Conservation (phyloP, 2,329 filamentous ascomycete genomes). For the Clonostachys byssicola region DNA sequence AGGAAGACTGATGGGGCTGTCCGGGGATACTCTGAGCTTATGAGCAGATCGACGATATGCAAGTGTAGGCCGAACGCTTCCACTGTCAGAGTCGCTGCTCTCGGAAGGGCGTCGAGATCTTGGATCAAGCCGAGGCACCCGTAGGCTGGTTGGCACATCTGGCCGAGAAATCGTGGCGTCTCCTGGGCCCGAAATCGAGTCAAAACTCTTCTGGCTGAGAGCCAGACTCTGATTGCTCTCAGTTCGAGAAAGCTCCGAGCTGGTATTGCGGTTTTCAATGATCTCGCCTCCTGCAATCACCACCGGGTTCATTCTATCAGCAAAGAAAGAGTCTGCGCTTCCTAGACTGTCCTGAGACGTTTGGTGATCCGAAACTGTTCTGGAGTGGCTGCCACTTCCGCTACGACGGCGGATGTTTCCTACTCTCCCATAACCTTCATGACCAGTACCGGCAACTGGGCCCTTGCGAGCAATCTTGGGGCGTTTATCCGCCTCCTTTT, state of each 20-base stretch:
- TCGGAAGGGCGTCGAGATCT: conserved; percentile 44
- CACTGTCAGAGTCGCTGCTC: conserved; percentile 49
- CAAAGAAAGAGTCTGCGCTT: conserved; percentile 52
- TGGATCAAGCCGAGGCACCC: conserved; percentile 1
- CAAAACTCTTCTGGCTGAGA: conserved; percentile 32
- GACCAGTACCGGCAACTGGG: conserved; percentile 86
- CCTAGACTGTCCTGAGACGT: conserved; percentile 48
- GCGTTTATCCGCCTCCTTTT: conserved; percentile 25
- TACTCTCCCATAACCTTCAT: conserved; percentile 77
- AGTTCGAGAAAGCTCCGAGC: conserved; percentile 39
- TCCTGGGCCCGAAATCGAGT: conserved; percentile 26
- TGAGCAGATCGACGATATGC: conserved; percentile 53
- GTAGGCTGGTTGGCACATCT: conserved; percentile 4
- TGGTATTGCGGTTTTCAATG: conserved; percentile 54
- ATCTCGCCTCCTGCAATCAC: conserved; percentile 62
- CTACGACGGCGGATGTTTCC: conserved; percentile 60
- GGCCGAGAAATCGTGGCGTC: conserved; percentile 1
- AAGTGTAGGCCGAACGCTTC: conserved; percentile 42
- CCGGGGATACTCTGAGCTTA: conserved; percentile 38
- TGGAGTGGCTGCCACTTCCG: conserved; percentile 46
- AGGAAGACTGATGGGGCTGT: conserved; percentile 42
- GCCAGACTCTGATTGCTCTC: conserved; percentile 45
- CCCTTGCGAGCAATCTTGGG: conserved; percentile 55
- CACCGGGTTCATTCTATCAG: conserved; percentile 60
- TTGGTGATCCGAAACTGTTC: conserved; percentile 34